Conservation (phyloP, 139 green algal genomes). For the Chlamydomonas incerta region DNA sequence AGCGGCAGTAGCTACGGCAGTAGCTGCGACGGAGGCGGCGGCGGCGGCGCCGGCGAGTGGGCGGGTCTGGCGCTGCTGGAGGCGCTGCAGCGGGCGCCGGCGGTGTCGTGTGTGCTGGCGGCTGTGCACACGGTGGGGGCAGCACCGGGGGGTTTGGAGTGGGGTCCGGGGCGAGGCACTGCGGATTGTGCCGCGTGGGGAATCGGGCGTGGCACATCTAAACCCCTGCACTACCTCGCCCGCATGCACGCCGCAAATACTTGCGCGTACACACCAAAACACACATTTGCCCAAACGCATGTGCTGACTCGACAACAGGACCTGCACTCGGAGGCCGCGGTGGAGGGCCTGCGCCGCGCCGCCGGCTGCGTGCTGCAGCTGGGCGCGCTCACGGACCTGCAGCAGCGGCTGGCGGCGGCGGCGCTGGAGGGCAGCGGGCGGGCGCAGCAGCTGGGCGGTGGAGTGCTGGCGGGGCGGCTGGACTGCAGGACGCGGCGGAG, state of each 20-base stretch:
- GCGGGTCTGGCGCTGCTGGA: conserved; percentile 3
- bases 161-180: no score
- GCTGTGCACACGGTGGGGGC: conserved; percentile 21
- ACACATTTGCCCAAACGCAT: no score
- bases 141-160: neutral
- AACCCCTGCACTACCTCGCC: no score
- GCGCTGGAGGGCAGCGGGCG: neutral
- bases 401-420: conserved; percentile 4
- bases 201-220: no score
- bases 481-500: conserved; percentile 23
- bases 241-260: no score
- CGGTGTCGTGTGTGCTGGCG: conserved; percentile 30
- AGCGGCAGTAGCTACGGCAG: no score
- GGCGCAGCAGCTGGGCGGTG: neutral
- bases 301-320: conserved; percentile 38
- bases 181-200: no score
- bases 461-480: neutral
- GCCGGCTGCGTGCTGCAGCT: conserved; percentile 22
- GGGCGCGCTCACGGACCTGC: neutral
- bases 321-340: conserved; percentile 32
- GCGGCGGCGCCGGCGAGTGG: no score
- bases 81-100: conserved; percentile 19
- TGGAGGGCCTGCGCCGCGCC: conserved; percentile 30
- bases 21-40: no score
- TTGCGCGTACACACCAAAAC: no score